Conservation (phyloP, 2,329 filamentous ascomycete genomes). For the Aureobasidium sp. region DNA sequence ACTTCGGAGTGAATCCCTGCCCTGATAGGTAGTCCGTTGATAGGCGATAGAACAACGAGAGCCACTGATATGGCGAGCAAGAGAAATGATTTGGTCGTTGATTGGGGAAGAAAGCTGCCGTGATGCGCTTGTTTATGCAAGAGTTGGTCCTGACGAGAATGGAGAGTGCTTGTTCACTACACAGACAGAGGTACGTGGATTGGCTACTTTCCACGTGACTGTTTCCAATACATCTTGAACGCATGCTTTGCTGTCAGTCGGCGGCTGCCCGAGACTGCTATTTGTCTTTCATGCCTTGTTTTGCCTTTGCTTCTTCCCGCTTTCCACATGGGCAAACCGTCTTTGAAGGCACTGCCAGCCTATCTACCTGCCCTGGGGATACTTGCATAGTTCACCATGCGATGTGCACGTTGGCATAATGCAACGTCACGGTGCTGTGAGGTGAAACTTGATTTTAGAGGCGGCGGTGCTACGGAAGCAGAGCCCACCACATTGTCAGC, state of each 20-base stretch:
- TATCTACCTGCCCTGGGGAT: background rate
- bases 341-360: background rate
- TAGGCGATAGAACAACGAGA: background rate
- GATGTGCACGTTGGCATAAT: background rate
- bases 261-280: background rate
- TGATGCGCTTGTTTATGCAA: background rate
- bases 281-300: background rate
- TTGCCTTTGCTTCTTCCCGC: background rate
- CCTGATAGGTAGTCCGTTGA: background rate
- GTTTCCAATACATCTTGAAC: background rate
- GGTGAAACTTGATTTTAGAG: background rate
- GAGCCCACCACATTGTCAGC: background rate
- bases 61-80: background rate
- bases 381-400: background rate
- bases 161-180: background rate
- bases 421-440: background rate
- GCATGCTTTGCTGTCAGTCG: conserved; percentile 5
- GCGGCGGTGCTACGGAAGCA: background rate
- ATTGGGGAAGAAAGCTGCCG: background rate
- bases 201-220: background rate
- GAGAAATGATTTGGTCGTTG: background rate
- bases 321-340: background rate
- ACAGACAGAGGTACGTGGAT: background rate
- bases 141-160: background rate
- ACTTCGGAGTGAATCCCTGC: background rate